Evolutionary conservation across 352 stramenopile species (phyloP), one percentile per base, ranked within the genome.

Genomic region (Pythium brassicae): DNA sequence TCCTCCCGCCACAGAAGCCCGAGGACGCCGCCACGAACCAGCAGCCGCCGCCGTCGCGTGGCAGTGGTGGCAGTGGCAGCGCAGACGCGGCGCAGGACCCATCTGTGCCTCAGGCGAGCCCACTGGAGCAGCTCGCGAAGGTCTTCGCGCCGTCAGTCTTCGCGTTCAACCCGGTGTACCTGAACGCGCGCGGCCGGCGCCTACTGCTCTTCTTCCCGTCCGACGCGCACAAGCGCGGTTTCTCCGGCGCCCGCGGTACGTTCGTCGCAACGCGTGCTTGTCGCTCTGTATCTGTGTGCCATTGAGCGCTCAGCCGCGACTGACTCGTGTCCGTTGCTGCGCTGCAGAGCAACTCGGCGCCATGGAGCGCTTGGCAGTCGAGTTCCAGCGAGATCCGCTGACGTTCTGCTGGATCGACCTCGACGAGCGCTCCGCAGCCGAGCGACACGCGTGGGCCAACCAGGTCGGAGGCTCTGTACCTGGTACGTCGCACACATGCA

Each of bases 341-440:
- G 2, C 4, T 1, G 11, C 44, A 92, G 83, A 89, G 20, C 85
- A 94, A 66, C 87, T 89, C 49, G 66, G 55, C 17, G 44, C 78
- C 19, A 70, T 90, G 12, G 81, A 92, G 47, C 86, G 78, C 32
- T 65, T 90, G 0, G 76, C 82, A 4, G 69, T 58, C 11, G 80
- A 89, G 57, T 90, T 91, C 55, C 71, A 74, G 25, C 74, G 68
- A 27, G 85, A 94, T 55, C 82, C 85, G 10, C 45, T 94, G 15
- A 89, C 78, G 4, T 90, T 92, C 55, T 89, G 75, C 55, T 94
- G 85, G 85, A 48, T 86, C 20, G 77, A 94, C 53, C 29, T 91
- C 26, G 62, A 65, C 19, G 46, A 57, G 22, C 56, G 71, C 14
- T 34, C 68, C 1, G 11, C 57, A 3, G 53, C 62, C 12, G 71